Percentiles rank a stretch among this genome's conserved stretches.
phyloP scores from a whole-genome alignment of 495 filamentous ascomycete genomes.

The Oidiodendron maius region DNA sequence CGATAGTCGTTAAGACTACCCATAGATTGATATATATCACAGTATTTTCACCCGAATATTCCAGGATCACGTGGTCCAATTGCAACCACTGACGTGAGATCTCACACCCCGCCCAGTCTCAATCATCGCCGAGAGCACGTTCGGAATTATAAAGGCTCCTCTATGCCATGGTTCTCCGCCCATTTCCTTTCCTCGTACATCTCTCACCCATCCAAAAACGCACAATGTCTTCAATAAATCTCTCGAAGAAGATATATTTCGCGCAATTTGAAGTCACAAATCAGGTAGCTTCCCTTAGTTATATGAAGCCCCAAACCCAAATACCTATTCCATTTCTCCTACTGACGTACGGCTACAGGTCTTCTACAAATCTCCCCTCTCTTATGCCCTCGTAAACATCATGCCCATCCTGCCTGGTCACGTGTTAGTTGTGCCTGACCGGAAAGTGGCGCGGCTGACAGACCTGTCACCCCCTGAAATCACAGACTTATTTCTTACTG shows the following conservation, averaged over 20 bases:
- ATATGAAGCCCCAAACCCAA: no score
- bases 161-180: background rate
- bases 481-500: slow-evolving; percentile 77
- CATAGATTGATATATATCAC: no score
- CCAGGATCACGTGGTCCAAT: no score
- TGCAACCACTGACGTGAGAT: no score
- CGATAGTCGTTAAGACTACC: no score
- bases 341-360: slow-evolving; percentile 41
- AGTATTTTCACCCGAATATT: no score
- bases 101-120: no score
- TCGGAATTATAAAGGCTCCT: no score
- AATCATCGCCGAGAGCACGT: background rate
- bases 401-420: slow-evolving; percentile 93
- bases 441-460: slow-evolving; percentile 60
- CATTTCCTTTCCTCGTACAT: background rate
- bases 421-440: slow-evolving; percentile 70
- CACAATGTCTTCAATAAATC: slow-evolving; percentile 6
- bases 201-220: background rate
- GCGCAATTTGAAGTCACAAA: slow-evolving; percentile 59
- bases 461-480: slow-evolving; percentile 71
- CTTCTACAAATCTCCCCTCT: slow-evolving; percentile 74
- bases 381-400: slow-evolving; percentile 86
- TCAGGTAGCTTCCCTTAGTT: slow-evolving; percentile 42
- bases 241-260: slow-evolving; percentile 51
- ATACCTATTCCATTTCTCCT: no score